Conservation (phyloP, 2,329 filamentous ascomycete species). For the Paramyrothecium roridum region DNA sequence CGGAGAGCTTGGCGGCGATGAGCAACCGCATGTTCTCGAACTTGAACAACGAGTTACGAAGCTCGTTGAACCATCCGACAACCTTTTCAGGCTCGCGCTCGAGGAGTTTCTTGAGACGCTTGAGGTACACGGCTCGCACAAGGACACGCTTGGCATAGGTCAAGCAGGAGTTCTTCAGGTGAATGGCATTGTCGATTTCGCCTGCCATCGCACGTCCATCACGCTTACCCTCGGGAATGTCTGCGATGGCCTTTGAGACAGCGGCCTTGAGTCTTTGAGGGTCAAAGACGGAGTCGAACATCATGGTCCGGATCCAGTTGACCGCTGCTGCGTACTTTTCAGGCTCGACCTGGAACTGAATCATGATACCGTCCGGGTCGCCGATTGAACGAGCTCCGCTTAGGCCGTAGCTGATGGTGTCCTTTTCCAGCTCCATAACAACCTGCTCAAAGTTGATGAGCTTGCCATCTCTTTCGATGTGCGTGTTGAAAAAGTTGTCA, state of each 20-base stretch:
- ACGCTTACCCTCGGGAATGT: conserved; percentile 89
- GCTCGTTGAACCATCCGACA: conserved; percentile 70
- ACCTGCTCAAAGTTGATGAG: conserved; percentile 86
- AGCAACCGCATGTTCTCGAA: conserved; percentile 84
- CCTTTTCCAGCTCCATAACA: conserved; percentile 84
- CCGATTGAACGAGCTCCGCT: conserved; percentile 65
- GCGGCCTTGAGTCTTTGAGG: conserved; percentile 59
- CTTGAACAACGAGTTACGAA: conserved; percentile 73
- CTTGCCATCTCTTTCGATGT: conserved; percentile 73
- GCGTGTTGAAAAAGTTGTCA: conserved; percentile 93
- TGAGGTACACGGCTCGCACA: conserved; percentile 84
- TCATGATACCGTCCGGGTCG: conserved; percentile 76
- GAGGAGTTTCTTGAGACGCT: conserved; percentile 77
- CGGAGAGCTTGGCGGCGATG: conserved; percentile 76
- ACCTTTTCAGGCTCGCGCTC: conserved; percentile 73
- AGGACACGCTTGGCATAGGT: conserved; percentile 76
- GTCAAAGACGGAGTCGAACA: conserved; percentile 89
- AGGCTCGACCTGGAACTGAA: conserved; percentile 82
- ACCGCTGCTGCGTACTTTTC: conserved; percentile 83
- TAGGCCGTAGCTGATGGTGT: conserved; percentile 82
- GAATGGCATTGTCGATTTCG: conserved; percentile 72
- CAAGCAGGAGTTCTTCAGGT: conserved; percentile 74
- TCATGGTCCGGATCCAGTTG: conserved; percentile 78
- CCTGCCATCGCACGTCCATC: conserved; percentile 68
- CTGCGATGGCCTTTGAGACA: conserved; percentile 79